These are phyloP conservation scores for Aspergillus fischeri DNA, from an alignment of 2,329 filamentous ascomycete species.

Conservation along the genomic window DNA sequence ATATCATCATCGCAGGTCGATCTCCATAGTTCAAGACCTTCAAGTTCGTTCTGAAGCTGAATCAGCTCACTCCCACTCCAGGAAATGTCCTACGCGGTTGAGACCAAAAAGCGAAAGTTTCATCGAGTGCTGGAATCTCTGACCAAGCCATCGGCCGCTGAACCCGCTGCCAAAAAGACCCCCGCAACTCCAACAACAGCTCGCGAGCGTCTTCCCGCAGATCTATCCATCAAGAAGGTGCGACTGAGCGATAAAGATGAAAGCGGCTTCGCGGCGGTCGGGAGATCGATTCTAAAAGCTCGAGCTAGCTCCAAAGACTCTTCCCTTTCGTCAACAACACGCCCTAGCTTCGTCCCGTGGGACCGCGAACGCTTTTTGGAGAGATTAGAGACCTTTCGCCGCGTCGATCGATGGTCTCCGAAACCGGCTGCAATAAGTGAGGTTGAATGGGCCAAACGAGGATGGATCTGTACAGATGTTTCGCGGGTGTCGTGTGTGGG, in stretches of 20 bases:
- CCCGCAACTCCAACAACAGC: slow-evolving; percentile 17
- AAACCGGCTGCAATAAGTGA: slow-evolving; percentile 84
- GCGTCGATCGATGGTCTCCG: slow-evolving; percentile 87
- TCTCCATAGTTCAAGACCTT: not conserved
- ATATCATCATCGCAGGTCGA: slow-evolving; percentile 16
- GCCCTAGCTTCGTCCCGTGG: slow-evolving; percentile 76
- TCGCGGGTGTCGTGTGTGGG: slow-evolving; percentile 79
- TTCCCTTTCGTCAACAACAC: slow-evolving; percentile 30
- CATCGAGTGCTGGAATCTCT: slow-evolving; percentile 45
- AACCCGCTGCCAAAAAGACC: slow-evolving; percentile 16
- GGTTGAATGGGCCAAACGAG: slow-evolving; percentile 89
- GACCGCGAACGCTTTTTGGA: slow-evolving; percentile 78
- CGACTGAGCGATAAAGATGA: slow-evolving; percentile 24
- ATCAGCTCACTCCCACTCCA: not conserved
- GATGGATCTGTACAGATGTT: slow-evolving; percentile 80
- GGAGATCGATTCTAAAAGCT: slow-evolving; percentile 24
- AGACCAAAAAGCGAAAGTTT: slow-evolving; percentile 47
- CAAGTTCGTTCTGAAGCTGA: not conserved
- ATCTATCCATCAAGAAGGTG: slow-evolving; percentile 33
- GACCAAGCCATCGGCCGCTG: slow-evolving; percentile 28
- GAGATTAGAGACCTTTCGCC: slow-evolving; percentile 81
- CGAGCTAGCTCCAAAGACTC: slow-evolving; percentile 27
- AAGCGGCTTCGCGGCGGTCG: slow-evolving; percentile 17
- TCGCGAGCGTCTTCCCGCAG: slow-evolving; percentile 21
- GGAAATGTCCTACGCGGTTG: slow-evolving; percentile 42